A percentile compares a stretch with the other conserved stretches of the same genome.
These are phyloP conservation scores for Chlorella sp. DNA, from an alignment of 139 green algal species.

Conservation along the genomic window DNA sequence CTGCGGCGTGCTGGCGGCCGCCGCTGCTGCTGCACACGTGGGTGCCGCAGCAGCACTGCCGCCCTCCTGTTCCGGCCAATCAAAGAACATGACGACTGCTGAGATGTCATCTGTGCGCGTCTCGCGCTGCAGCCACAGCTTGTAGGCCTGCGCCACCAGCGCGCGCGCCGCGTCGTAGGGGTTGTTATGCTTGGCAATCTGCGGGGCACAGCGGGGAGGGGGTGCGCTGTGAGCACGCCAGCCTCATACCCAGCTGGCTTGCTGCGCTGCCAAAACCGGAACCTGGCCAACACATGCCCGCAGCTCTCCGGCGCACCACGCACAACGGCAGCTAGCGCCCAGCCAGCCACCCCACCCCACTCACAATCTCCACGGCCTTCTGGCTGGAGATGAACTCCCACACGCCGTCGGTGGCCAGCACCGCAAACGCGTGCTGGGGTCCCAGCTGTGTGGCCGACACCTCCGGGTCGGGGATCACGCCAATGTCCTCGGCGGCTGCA, in stretches of 20 bases:
- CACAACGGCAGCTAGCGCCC: too few relatives aligned
- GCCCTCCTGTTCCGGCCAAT: constrained; percentile 1
- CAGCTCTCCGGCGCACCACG: too few relatives aligned
- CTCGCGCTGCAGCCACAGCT: constrained; percentile 91
- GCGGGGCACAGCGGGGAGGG: background rate
- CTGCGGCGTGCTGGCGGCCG: background rate
- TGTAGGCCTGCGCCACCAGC: constrained; percentile 69
- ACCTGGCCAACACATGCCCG: background rate
- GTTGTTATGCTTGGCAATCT: constrained; percentile 20
- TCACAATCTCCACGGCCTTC: constrained; percentile 90
- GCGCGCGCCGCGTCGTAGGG: constrained; percentile 29
- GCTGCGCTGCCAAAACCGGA: too few relatives aligned
- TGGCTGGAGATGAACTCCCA: constrained; percentile 96
- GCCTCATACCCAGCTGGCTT: too few relatives aligned
- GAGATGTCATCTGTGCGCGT: constrained; percentile 97
- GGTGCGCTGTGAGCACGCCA: too few relatives aligned
- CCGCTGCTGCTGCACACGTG: background rate
- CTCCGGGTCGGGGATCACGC: constrained; percentile 93
- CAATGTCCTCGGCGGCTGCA: constrained; percentile 89
- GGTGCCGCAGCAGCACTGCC: background rate
- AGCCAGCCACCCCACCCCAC: background rate
- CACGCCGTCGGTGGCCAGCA: constrained; percentile 95
- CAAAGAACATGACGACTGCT: constrained; percentile 81
- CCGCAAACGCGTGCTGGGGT: constrained; percentile 74
- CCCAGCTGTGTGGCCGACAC: constrained; percentile 69